phyloP scores from a whole-genome alignment of 2,329 filamentous ascomycete species.

The Sclerotinia sclerotiorum region DNA sequence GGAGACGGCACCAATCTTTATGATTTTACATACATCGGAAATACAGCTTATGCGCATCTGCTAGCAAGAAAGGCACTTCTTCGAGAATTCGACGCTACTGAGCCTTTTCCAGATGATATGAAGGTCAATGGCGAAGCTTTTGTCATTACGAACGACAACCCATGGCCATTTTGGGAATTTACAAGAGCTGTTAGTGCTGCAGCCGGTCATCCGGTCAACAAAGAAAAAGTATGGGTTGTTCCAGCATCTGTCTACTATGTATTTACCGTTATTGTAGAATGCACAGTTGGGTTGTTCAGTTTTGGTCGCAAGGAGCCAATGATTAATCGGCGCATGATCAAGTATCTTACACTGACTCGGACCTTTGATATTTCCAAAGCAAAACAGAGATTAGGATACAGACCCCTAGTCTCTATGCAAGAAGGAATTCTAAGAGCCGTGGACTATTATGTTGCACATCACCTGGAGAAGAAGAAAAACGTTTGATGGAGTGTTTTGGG shows the following conservation, averaged over 20 bases:
- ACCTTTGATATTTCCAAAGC: not conserved
- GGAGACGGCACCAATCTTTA: no score
- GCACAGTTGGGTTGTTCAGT: not conserved
- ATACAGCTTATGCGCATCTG: no score
- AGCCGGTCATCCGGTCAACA: not conserved
- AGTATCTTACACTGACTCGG: slow-evolving; percentile 1
- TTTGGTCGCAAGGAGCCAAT: not conserved
- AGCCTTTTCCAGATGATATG: no score
- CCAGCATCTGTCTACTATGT: not conserved
- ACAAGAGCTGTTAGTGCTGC: not conserved
- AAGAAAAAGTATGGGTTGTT: not conserved
- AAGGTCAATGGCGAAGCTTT: no score
- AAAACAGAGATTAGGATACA: not conserved
- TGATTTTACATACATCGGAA: no score
- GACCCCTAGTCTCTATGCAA: not conserved
- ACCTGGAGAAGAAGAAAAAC: not conserved
- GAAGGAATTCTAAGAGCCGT: not conserved
- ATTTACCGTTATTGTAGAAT: not conserved
- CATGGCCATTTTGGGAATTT: no score
- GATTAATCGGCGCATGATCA: not conserved
- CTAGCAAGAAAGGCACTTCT: no score
- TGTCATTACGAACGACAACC: no score
- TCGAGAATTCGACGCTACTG: no score
- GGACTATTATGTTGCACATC: not conserved
- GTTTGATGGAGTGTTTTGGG: not conserved